Percentiles rank a stretch among this genome's conserved stretches.
Evolutionary conservation across 2,329 filamentous ascomycete genomes (phyloP).

Genomic region (Whalleya microplaca): DNA sequence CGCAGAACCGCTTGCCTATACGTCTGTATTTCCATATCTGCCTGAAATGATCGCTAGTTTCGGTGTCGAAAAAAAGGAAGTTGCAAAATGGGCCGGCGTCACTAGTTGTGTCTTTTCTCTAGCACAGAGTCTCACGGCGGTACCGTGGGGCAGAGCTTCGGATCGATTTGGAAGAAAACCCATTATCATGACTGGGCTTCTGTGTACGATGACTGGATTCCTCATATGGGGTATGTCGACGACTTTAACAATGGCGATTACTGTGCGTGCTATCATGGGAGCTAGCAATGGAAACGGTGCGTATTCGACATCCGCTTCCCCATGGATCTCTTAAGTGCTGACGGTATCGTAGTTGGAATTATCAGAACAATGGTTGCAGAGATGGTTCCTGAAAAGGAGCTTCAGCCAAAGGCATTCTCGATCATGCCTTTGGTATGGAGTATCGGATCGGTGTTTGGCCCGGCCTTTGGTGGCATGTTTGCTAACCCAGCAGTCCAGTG

Average conservation of each 20-base stretch:
- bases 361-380: slow-evolving; percentile 91
- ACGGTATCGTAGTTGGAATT: slow-evolving; percentile 70
- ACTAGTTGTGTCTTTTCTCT: slow-evolving; percentile 74
- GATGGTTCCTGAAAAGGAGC: slow-evolving; percentile 82
- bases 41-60: slow-evolving; percentile 86
- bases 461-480: slow-evolving; percentile 83
- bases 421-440: slow-evolving; percentile 93
- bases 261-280: slow-evolving; percentile 77
- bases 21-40: slow-evolving; percentile 71
- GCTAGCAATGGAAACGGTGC: slow-evolving; percentile 82
- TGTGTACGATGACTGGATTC: slow-evolving; percentile 80
- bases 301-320: slow-evolving; percentile 18
- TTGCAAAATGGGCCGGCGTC: slow-evolving; percentile 81
- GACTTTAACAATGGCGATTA: slow-evolving; percentile 78
- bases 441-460: slow-evolving; percentile 84
- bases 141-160: slow-evolving; percentile 76
- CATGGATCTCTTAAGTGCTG: slow-evolving; percentile 14
- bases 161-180: slow-evolving; percentile 84
- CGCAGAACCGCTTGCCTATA: slow-evolving; percentile 74
- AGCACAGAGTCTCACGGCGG: slow-evolving; percentile 71
- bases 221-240: slow-evolving; percentile 84
- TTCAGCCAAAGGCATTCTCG: slow-evolving; percentile 88
- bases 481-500: slow-evolving; percentile 79
- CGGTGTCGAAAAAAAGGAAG: slow-evolving; percentile 68
- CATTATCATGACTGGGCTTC: slow-evolving; percentile 72